Evolutionary conservation across 75 land plant species (phyloP).

Genomic region (Larix kaempferi): DNA sequence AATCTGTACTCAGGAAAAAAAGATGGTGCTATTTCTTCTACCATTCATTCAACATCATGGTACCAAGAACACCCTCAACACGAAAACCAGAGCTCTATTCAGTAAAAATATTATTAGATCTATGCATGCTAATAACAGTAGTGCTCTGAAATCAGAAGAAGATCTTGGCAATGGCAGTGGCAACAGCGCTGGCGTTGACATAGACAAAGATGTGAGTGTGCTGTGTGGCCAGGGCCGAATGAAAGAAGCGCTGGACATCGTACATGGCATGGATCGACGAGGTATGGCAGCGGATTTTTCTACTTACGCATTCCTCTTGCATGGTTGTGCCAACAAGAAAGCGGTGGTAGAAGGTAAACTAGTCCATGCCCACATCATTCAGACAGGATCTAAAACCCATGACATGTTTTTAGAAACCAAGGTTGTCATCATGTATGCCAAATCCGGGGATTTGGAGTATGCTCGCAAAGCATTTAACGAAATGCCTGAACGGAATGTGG

Average conservation of each 20-base stretch:
- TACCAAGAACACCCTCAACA: too few relatives aligned
- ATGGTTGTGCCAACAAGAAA: constrained; percentile 8
- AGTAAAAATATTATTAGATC: too few relatives aligned
- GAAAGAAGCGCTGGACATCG: constrained; percentile 1
- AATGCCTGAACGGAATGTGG: constrained; percentile 4
- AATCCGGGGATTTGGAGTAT: constrained; percentile 3
- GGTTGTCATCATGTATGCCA: constrained; percentile 11
- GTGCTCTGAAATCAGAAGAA: too few relatives aligned
- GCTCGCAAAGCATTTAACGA: constrained; percentile 11
- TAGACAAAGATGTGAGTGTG: not conserved
- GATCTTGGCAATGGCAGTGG: too few relatives aligned
- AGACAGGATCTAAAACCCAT: not conserved
- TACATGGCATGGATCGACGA: not conserved
- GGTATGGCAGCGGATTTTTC: constrained; percentile 4
- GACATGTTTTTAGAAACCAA: constrained; percentile 10
- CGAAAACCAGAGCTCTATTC: too few relatives aligned
- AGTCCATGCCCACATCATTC: constrained; percentile 9
- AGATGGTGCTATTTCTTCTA: too few relatives aligned
- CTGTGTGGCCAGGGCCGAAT: constrained; percentile 11
- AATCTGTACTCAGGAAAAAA: too few relatives aligned
- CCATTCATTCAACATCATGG: too few relatives aligned
- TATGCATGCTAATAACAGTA: too few relatives aligned
- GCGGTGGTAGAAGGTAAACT: constrained; percentile 1
- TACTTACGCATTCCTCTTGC: constrained; percentile 1
- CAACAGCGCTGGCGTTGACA: not conserved